phyloP scores from a whole-genome alignment of 1,284 basidiomycete species.

The Cutaneotrichosporon sp. region DNA sequence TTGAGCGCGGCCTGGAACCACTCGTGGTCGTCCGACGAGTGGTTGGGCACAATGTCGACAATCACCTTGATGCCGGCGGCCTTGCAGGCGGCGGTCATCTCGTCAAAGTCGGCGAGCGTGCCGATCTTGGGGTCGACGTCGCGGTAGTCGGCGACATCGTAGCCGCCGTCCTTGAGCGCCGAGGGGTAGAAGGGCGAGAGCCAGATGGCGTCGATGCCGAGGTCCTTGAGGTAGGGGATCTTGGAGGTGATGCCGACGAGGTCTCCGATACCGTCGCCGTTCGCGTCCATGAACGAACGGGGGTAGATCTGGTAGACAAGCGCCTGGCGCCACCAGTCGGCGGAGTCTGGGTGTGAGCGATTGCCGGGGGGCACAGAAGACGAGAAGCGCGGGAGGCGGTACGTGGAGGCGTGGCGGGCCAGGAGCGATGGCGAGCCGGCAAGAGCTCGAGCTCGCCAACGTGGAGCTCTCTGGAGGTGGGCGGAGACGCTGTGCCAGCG shows the following conservation, averaged over 20 bases:
- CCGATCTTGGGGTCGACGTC: constrained; percentile 72
- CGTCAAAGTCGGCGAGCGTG: constrained; percentile 71
- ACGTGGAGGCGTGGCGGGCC: no score
- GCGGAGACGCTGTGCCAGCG: no score
- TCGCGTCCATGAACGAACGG: constrained; percentile 66
- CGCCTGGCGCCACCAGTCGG: constrained; percentile 66
- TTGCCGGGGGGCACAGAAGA: no score
- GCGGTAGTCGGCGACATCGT: constrained; percentile 73
- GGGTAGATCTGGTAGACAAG: constrained; percentile 76
- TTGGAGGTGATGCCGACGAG: constrained; percentile 67
- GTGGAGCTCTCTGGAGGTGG: no score
- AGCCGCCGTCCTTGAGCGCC: constrained; percentile 70
- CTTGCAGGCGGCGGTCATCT: constrained; percentile 63
- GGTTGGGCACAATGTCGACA: constrained; percentile 81
- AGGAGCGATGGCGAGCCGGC: background rate
- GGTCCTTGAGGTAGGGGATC: constrained; percentile 68
- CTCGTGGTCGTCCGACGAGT: constrained; percentile 72
- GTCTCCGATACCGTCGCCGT: constrained; percentile 74
- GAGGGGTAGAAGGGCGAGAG: constrained; percentile 71
- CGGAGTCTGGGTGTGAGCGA: constrained; percentile 1
- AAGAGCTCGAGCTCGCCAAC: no score
- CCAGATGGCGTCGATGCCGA: constrained; percentile 74
- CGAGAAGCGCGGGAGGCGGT: no score
- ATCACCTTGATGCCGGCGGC: constrained; percentile 69
- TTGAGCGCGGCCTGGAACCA: constrained; percentile 70